Conservation (phyloP, 805 yeast species). For the Candida rishiriensis region DNA sequence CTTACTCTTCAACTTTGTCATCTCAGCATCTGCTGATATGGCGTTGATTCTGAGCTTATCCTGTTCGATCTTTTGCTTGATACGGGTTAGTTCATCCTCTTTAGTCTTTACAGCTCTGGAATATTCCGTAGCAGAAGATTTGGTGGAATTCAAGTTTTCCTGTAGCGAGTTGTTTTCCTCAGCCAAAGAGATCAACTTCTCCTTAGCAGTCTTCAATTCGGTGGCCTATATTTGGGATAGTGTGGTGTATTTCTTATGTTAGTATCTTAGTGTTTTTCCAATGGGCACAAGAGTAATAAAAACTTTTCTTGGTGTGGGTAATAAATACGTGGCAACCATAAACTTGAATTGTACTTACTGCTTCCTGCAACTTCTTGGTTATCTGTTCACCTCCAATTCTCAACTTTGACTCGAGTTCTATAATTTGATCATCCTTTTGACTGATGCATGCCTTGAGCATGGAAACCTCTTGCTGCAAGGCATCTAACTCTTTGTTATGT, state of each 20-base stretch:
- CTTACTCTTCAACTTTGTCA: slow-evolving; percentile 22
- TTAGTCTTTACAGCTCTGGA: slow-evolving; percentile 32
- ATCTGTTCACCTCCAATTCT: slow-evolving; percentile 27
- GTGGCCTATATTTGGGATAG: slow-evolving; percentile 7
- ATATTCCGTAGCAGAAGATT: slow-evolving; percentile 33
- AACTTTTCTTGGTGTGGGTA: slow-evolving; percentile 2
- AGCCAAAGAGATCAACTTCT: slow-evolving; percentile 33
- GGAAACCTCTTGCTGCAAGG: slow-evolving; percentile 27
- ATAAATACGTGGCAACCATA: slow-evolving; percentile 5
- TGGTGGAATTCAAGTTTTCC: slow-evolving; percentile 34
- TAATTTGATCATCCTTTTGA: slow-evolving; percentile 33
- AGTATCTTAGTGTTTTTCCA: slow-evolving; percentile 7
- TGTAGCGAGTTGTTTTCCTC: slow-evolving; percentile 43
- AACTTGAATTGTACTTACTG: slow-evolving; percentile 19
- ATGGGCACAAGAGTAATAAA: slow-evolving; percentile 2
- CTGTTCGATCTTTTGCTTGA: slow-evolving; percentile 23
- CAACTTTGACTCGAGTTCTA: slow-evolving; percentile 27
- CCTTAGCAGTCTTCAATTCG: slow-evolving; percentile 28
- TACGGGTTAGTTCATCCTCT: slow-evolving; percentile 30
- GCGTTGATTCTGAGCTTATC: slow-evolving; percentile 14
- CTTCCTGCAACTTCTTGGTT: slow-evolving; percentile 30
- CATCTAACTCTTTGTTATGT: slow-evolving; percentile 6
- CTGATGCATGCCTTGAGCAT: slow-evolving; percentile 24
- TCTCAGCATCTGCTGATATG: slow-evolving; percentile 22
- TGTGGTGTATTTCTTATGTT: slow-evolving; percentile 8